Conservation (phyloP, 805 yeast genomes). For the Saccharomycopsis amapae region DNA sequence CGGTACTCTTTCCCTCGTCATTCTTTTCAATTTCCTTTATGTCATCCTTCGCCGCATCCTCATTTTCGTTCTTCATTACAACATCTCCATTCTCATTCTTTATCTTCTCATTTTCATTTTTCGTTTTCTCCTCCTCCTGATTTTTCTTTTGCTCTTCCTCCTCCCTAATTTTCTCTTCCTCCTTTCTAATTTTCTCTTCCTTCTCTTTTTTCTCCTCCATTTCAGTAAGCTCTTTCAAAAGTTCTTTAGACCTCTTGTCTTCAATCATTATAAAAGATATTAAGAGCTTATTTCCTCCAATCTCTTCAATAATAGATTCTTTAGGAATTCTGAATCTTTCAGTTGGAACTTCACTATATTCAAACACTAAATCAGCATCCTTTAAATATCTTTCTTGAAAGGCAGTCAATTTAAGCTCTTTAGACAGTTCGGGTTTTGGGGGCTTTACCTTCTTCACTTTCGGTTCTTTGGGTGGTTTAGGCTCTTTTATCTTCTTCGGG, state of each 20-base stretch:
- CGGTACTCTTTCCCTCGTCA: background rate
- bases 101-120: conserved; percentile 18
- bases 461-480: conserved; percentile 13
- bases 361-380: conserved; percentile 74
- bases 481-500: background rate
- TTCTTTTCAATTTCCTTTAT: conserved; percentile 28
- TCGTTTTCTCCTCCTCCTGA: conserved; percentile 25
- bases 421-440: conserved; percentile 21
- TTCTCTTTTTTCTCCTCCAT: conserved; percentile 21
- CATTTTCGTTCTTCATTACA: conserved; percentile 8
- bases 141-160: conserved; percentile 22
- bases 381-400: conserved; percentile 66
- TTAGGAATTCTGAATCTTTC: conserved; percentile 72
- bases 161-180: conserved; percentile 24
- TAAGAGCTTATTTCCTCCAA: conserved; percentile 30
- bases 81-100: conserved; percentile 21
- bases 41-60: conserved; percentile 25
- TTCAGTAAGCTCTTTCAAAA: conserved; percentile 11
- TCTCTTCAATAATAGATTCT: conserved; percentile 63
- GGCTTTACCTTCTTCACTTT: conserved; percentile 3
- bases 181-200: conserved; percentile 22
- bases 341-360: conserved; percentile 72
- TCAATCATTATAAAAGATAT: conserved; percentile 33
- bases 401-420: conserved; percentile 60
- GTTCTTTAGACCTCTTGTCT: conserved; percentile 12